phyloP scores from a whole-genome alignment of 805 yeast species.

The Danielia reshetovae region DNA sequence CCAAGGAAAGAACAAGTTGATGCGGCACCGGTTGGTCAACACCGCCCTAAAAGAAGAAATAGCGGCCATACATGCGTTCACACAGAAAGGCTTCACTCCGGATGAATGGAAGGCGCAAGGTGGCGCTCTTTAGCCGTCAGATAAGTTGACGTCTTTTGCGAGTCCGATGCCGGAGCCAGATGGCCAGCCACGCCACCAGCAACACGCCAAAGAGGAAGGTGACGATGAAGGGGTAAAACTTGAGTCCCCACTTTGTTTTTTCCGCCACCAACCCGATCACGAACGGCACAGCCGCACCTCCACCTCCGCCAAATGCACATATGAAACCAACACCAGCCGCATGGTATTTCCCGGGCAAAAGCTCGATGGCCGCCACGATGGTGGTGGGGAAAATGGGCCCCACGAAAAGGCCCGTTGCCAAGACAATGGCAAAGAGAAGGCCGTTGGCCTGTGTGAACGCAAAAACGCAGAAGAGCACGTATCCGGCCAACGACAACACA shows the following conservation, averaged over 20 bases:
- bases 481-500: slow-evolving; percentile 26
- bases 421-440: slow-evolving; percentile 33
- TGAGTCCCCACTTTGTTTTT: slow-evolving; percentile 29
- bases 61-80: slow-evolving; percentile 86
- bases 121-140: slow-evolving; percentile 21
- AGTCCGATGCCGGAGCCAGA: slow-evolving; percentile 1
- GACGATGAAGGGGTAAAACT: slow-evolving; percentile 29
- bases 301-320: slow-evolving; percentile 78
- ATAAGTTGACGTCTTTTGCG: background rate
- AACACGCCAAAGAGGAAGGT: slow-evolving; percentile 22
- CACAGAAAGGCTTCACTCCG: slow-evolving; percentile 83
- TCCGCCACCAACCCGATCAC: slow-evolving; percentile 50
- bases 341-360: slow-evolving; percentile 57
- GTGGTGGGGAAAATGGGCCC: slow-evolving; percentile 67
- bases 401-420: slow-evolving; percentile 44
- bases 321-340: slow-evolving; percentile 69
- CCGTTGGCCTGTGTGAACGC: slow-evolving; percentile 23
- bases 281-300: slow-evolving; percentile 74
- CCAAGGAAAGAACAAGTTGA: slow-evolving; percentile 75
- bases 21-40: slow-evolving; percentile 86
- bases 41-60: slow-evolving; percentile 78
- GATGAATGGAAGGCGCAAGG: slow-evolving; percentile 71
- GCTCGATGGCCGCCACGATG: slow-evolving; percentile 57
- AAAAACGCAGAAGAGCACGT: slow-evolving; percentile 25
- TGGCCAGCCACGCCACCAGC: slow-evolving; percentile 22